These are phyloP conservation scores for Antitrichia curtipendula DNA, from an alignment of 225 moss, liverwort and hornwort species.

Conservation along the genomic window DNA sequence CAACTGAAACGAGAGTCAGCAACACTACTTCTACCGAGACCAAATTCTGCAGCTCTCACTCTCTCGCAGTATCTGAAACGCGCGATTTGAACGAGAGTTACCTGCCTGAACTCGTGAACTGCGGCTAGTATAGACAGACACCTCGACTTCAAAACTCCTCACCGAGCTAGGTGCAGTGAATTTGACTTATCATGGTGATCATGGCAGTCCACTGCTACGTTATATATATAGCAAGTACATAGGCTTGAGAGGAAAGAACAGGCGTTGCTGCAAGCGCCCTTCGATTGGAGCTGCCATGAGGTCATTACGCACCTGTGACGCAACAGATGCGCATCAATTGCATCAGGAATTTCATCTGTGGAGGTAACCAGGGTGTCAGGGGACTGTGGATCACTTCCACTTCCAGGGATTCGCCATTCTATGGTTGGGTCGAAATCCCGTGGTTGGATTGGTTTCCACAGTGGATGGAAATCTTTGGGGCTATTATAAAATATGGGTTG, in stretches of 20 bases:
- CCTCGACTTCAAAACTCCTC: not conserved
- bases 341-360: not conserved
- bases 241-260: not conserved
- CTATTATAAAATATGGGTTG: not conserved
- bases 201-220: not conserved
- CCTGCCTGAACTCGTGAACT: not conserved
- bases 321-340: not conserved
- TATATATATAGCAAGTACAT: not conserved
- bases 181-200: not conserved
- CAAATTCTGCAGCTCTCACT: too few species aligned
- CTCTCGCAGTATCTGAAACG: not conserved
- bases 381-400: not conserved
- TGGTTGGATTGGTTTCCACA: not conserved
- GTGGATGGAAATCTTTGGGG: not conserved
- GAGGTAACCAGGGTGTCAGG: not conserved
- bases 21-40: not conserved
- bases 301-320: not conserved
- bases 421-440: not conserved
- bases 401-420: not conserved
- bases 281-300: not conserved
- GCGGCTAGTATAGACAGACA: too few species aligned
- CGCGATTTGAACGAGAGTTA: not conserved
- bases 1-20: not conserved
- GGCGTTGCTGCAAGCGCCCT: not conserved
- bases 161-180: not conserved